These are phyloP conservation scores for Sclerotinia nivalis DNA, from an alignment of 2,329 filamentous ascomycete species.

Conservation along the genomic window DNA sequence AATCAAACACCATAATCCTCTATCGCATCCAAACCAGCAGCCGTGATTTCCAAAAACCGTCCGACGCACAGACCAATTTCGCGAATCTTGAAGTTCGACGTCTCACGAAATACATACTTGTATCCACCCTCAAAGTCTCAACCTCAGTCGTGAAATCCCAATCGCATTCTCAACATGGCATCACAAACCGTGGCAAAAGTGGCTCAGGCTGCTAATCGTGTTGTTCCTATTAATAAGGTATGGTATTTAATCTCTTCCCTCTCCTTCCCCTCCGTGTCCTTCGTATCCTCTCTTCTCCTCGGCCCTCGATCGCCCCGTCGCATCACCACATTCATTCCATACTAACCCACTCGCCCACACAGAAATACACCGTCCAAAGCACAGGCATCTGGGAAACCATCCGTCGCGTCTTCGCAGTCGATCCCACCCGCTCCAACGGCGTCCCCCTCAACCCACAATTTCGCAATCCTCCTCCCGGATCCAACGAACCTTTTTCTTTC, in stretches of 20 bases:
- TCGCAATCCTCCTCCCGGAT: slow-evolving; percentile 81
- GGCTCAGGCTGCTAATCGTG: slow-evolving; percentile 55
- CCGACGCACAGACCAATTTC: neutral
- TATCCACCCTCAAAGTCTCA: slow-evolving; percentile 4
- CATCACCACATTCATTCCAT: slow-evolving; percentile 33
- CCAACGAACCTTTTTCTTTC: slow-evolving; percentile 68
- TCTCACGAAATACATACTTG: neutral
- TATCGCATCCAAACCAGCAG: neutral
- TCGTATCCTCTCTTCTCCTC: slow-evolving; percentile 27
- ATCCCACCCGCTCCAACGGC: slow-evolving; percentile 86
- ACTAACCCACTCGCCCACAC: slow-evolving; percentile 14
- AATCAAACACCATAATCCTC: neutral
- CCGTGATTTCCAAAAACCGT: slow-evolving; percentile 8
- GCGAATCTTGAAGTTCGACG: neutral
- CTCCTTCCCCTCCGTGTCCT: slow-evolving; percentile 23
- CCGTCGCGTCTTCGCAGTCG: slow-evolving; percentile 76
- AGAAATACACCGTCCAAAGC: slow-evolving; percentile 98
- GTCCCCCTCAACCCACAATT: slow-evolving; percentile 90
- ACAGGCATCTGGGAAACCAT: slow-evolving; percentile 84
- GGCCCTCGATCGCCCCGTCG: slow-evolving; percentile 21
- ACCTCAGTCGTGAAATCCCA: slow-evolving; percentile 32
- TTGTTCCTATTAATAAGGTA: slow-evolving; percentile 62
- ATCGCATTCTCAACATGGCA: slow-evolving; percentile 47
- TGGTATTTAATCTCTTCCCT: slow-evolving; percentile 30
- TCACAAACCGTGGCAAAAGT: slow-evolving; percentile 54